These are phyloP conservation scores for Phytopythium ostracodes DNA, from an alignment of 352 stramenopile species.

Conservation along the genomic window DNA sequence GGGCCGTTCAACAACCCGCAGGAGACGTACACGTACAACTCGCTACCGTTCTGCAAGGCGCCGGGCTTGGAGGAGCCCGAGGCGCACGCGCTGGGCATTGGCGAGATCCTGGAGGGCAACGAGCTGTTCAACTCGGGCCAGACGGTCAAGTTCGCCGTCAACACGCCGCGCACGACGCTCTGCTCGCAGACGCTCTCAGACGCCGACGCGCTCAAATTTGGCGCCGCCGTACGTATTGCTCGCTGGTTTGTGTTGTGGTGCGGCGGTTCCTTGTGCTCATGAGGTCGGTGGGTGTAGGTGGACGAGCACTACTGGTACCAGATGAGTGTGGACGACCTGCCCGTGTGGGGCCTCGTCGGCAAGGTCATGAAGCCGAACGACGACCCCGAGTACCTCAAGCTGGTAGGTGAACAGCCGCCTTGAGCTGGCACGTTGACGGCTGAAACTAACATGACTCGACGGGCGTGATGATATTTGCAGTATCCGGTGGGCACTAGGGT, in stretches of 20 bases:
- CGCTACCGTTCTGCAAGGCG: constrained; percentile 95
- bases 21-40: constrained; percentile 99
- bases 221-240: constrained; percentile 40
- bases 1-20: constrained; percentile 96
- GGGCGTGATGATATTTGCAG: constrained; percentile 10
- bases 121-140: constrained; percentile 93
- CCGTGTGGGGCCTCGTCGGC: constrained; percentile 98
- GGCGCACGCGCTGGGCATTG: constrained; percentile 86
- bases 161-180: constrained; percentile 61
- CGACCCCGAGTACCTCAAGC: constrained; percentile 76
- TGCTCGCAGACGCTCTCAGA: constrained; percentile 73
- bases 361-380: constrained; percentile 93
- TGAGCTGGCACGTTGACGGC: neutral
- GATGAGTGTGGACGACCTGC: constrained; percentile 98
- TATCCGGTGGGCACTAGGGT: constrained; percentile 75
- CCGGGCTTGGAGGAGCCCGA: constrained; percentile 84
- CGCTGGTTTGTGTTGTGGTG: neutral
- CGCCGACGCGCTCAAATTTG: constrained; percentile 74
- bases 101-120: constrained; percentile 95
- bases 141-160: constrained; percentile 66
- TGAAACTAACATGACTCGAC: neutral
- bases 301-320: constrained; percentile 99
- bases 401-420: constrained; percentile 17
- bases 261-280: neutral
- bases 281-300: constrained; percentile 29